Percentiles rank a stretch among this genome's conserved stretches.
These are phyloP conservation scores for Fusarium tupiense DNA, from an alignment of 2,329 filamentous ascomycete species.

Conservation along the genomic window DNA sequence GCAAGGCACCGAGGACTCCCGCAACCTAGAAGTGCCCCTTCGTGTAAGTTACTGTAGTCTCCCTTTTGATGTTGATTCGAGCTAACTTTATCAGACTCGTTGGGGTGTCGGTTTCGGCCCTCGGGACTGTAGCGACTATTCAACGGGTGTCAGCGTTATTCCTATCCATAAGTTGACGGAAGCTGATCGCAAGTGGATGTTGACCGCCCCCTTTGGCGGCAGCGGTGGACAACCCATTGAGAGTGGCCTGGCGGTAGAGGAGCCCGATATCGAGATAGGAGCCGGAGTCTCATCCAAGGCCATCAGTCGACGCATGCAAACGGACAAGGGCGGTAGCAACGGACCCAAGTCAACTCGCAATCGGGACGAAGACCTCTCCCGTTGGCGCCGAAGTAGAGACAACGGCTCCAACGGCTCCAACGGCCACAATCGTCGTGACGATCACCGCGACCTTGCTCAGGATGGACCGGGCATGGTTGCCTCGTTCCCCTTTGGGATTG, in stretches of 20 bases:
- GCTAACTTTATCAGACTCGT: constrained; percentile 71
- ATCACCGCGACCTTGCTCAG: constrained; percentile 36
- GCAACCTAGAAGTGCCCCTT: constrained; percentile 76
- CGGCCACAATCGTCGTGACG: constrained; percentile 34
- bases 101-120: constrained; percentile 99
- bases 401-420: constrained; percentile 41
- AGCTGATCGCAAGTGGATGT: constrained; percentile 96
- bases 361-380: constrained; percentile 50
- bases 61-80: constrained; percentile 26
- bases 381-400: constrained; percentile 49
- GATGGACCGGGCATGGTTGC: constrained; percentile 39
- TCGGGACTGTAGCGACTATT: constrained; percentile 96
- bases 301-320: constrained; percentile 75
- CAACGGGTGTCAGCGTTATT: constrained; percentile 90
- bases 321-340: constrained; percentile 71
- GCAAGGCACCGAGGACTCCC: constrained; percentile 84
- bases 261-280: constrained; percentile 98
- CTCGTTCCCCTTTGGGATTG: constrained; percentile 53
- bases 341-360: constrained; percentile 71
- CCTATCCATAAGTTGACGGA: constrained; percentile 93
- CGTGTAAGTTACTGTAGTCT: constrained; percentile 63
- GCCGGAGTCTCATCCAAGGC: constrained; percentile 96
- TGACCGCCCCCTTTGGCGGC: constrained; percentile 92
- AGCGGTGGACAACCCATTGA: constrained; percentile 86
- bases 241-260: constrained; percentile 88